Percentiles rank a stretch among this genome's conserved stretches.
Evolutionary conservation across 306 rosid species (phyloP).

Genomic region (Glycyrrhiza uralensis): DNA sequence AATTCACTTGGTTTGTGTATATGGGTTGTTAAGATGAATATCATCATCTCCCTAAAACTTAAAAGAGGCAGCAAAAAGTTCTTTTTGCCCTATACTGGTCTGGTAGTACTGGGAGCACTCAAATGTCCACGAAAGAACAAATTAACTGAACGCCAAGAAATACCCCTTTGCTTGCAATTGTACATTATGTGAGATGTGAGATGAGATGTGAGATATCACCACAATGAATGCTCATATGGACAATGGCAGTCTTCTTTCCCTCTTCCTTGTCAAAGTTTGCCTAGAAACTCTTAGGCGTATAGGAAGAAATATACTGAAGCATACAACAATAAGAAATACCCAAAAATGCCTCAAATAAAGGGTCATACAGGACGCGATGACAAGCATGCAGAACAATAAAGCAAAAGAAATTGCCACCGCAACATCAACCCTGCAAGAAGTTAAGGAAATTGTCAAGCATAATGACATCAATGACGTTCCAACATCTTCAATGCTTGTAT

Average conservation of each 20-base stretch:
- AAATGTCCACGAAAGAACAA: constrained; percentile 22
- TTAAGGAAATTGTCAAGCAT: constrained; percentile 17
- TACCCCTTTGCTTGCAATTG: constrained; percentile 11
- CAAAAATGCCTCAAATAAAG: constrained; percentile 39
- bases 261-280: constrained; percentile 39
- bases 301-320: constrained; percentile 33
- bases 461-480: not conserved
- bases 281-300: constrained; percentile 34
- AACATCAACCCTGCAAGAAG: constrained; percentile 47
- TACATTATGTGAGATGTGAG: constrained; percentile 13
- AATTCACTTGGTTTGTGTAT: constrained; percentile 20
- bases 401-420: constrained; percentile 38
- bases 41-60: constrained; percentile 11
- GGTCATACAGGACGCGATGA: constrained; percentile 24
- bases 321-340: constrained; percentile 28
- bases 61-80: not conserved
- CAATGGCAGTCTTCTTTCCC: constrained; percentile 46
- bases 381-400: constrained; percentile 27
- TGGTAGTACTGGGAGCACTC: constrained; percentile 18
- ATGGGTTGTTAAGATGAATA: constrained; percentile 17
- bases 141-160: not conserved
- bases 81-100: not conserved
- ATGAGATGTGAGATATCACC: constrained; percentile 17
- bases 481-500: not conserved
- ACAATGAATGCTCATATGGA: constrained; percentile 33